A percentile compares a stretch with the other conserved stretches of the same genome.
phyloP scores from a whole-genome alignment of 257 asterid genomes.

The Solanum bulbocastanum region DNA sequence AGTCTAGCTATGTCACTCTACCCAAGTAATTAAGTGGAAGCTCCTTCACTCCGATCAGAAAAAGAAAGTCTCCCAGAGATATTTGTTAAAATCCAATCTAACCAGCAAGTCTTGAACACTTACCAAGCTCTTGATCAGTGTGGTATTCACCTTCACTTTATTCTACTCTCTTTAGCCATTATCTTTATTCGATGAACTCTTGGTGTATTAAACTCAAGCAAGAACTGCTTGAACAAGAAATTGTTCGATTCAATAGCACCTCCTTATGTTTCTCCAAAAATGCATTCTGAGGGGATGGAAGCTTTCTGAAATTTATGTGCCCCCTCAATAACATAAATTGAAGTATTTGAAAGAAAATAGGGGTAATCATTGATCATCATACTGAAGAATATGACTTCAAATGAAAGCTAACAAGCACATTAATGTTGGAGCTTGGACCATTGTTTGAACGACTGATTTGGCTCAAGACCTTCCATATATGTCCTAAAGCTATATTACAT shows the following conservation, averaged over 20 bases:
- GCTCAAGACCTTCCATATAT: not conserved
- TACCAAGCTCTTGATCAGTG: not conserved
- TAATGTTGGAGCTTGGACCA: not conserved
- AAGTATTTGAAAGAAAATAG: not conserved
- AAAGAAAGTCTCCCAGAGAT: not conserved
- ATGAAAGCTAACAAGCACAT: not conserved
- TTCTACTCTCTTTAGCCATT: not conserved
- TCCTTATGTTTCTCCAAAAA: not conserved
- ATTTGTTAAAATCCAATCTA: not conserved
- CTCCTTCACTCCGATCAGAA: not conserved
- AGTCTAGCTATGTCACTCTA: not conserved
- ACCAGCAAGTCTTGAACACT: not conserved
- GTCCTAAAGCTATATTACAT: not conserved
- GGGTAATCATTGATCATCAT: not conserved
- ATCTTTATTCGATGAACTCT: not conserved
- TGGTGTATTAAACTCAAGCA: not conserved
- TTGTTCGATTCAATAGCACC: not conserved
- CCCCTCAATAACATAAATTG: not conserved
- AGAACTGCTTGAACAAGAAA: not conserved
- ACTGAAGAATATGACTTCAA: not conserved
- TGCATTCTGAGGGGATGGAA: not conserved
- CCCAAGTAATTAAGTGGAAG: not conserved
- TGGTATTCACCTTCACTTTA: not conserved
- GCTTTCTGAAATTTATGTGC: not conserved
- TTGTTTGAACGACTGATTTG: not conserved